Percentiles rank a stretch among this genome's conserved stretches.
These are phyloP conservation scores for Vigna hirtella DNA, from an alignment of 306 rosid genomes.

Conservation along the genomic window DNA sequence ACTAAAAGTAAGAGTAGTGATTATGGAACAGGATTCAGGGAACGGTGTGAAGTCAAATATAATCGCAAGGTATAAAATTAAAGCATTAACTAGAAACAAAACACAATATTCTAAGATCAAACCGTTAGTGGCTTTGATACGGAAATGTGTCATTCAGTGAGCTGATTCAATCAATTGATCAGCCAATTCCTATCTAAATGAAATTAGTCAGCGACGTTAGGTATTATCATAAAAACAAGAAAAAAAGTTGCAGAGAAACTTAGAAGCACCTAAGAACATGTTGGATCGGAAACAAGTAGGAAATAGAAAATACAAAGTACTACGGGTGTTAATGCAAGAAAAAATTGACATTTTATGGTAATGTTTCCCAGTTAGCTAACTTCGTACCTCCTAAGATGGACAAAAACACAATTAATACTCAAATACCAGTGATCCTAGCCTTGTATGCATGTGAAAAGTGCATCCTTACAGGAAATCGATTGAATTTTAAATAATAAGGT, in stretches of 20 bases:
- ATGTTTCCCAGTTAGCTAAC: background rate
- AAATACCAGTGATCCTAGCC: background rate
- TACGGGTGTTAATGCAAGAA: background rate
- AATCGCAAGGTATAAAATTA: background rate
- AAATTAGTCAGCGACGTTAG: background rate
- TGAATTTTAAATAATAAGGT: slow-evolving; percentile 36
- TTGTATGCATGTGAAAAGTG: background rate
- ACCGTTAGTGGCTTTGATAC: background rate
- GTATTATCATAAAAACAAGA: background rate
- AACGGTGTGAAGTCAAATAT: slow-evolving; percentile 19
- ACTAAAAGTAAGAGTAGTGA: slow-evolving; percentile 26
- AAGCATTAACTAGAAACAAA: slow-evolving; percentile 23
- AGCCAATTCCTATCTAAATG: slow-evolving; percentile 19
- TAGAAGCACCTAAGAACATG: background rate
- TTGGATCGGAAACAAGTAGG: background rate
- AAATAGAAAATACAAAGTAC: slow-evolving; percentile 23
- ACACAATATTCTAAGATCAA: slow-evolving; percentile 16
- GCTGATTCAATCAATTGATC: slow-evolving; percentile 8
- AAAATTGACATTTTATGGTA: background rate
- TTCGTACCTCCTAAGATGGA: slow-evolving; percentile 5
- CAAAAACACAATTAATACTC: background rate
- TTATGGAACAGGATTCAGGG: background rate
- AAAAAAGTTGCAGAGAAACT: background rate
- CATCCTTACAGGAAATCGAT: background rate
- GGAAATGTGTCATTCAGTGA: background rate